Evolutionary conservation across 2,329 filamentous ascomycete genomes (phyloP), one percentile per base, ranked within the genome.

Genomic region (Torrubiella hemipterigena): DNA sequence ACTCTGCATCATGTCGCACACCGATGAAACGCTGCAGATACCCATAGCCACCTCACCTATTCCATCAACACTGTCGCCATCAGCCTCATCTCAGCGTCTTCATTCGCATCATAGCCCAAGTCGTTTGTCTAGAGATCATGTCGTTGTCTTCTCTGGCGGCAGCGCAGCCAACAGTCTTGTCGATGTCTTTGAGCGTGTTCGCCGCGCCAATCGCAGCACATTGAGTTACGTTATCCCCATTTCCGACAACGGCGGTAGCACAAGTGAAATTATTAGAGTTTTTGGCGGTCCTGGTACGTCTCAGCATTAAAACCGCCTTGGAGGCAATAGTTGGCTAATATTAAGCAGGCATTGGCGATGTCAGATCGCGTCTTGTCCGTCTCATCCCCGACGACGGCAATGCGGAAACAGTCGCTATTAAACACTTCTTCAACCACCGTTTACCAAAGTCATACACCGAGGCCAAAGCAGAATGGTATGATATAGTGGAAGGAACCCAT

Each of bases 101-200:
- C n/a, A n/a, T n/a, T n/a, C n/a, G n/a, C n/a, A n/a, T n/a, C n/a
- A n/a, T n/a, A n/a, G n/a, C n/a, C n/a, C n/a, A n/a, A n/a, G n/a
- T n/a, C n/a, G n/a, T n/a, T n/a, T n/a, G n/a, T n/a, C n/a, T n/a
- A 24, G 22, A 11, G 14, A 14, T 14, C 22, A 24, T 36, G 77
- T 93, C 35, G 83, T 87, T 15, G 79, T 94, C 30, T 91, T 95
- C 55, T 93, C 86, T 1, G 86, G 86, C 23, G 87, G 87, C 32
- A 94, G 84, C 43, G 89, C 87, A n/a, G 86, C 89, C 6, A 96
- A 95, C 51, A 93, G 72, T 47, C 70, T 95, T 5, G 89, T 95
- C 24, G 89, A 95, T 51, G 82, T 94, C 9, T 95, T 95, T 56
- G 78, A 72, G 43, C 59, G 61, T 13, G 64, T 82, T 20, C 65